phyloP scores from a whole-genome alignment of 2,329 filamentous ascomycete species.

The Elsinoe necatrix region DNA sequence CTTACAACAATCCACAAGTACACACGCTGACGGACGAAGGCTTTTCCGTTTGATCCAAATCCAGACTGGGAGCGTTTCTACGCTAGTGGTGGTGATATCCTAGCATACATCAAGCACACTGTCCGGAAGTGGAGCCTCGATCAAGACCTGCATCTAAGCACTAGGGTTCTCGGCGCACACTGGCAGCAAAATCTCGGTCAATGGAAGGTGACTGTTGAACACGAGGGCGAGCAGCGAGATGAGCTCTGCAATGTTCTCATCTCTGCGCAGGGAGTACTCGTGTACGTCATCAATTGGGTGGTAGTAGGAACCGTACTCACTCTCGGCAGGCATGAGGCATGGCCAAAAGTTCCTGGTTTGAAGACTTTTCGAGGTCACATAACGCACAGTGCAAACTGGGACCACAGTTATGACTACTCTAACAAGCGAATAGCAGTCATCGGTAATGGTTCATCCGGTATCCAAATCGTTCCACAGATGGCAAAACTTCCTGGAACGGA shows the following conservation, averaged over 20 bases:
- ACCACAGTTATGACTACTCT: slow-evolving; percentile 25
- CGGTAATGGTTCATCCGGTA: slow-evolving; percentile 30
- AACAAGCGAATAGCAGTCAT: slow-evolving; percentile 28
- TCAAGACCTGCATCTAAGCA: slow-evolving; percentile 32
- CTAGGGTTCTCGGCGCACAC: slow-evolving; percentile 30
- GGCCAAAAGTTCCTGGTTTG: slow-evolving; percentile 31
- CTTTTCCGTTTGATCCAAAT: slow-evolving; percentile 6
- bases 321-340: slow-evolving; percentile 22
- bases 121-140: slow-evolving; percentile 35
- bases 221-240: slow-evolving; percentile 25
- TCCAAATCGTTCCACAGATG: slow-evolving; percentile 34
- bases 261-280: slow-evolving; percentile 21
- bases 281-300: neutral
- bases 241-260: slow-evolving; percentile 33
- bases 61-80: slow-evolving; percentile 27
- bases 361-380: slow-evolving; percentile 30
- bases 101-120: slow-evolving; percentile 34
- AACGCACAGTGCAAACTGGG: slow-evolving; percentile 30
- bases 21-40: neutral
- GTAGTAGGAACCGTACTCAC: neutral
- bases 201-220: slow-evolving; percentile 25
- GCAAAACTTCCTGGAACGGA: slow-evolving; percentile 16
- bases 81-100: slow-evolving; percentile 34
- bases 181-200: slow-evolving; percentile 33
- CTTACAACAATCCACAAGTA: too few relatives aligned